Conservation (phyloP, 1,284 basidiomycete species). For the Rhizoctonia solani region DNA sequence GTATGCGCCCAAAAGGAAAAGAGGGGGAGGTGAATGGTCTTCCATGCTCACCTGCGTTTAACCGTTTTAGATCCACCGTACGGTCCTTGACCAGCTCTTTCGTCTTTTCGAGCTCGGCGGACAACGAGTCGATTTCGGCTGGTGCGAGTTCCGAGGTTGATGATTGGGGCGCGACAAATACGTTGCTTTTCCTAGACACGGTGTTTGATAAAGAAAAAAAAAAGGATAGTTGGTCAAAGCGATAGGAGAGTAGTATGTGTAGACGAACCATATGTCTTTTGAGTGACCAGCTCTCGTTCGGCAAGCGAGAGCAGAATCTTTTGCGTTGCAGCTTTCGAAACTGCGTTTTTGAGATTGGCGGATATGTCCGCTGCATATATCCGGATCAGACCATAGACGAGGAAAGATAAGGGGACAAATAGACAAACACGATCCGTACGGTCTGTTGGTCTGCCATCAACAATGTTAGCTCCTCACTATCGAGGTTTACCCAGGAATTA, state of each 20-base stretch:
- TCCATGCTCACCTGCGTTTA: conserved; percentile 58
- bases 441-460: conserved; percentile 38
- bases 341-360: conserved; percentile 82
- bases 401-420: conserved; percentile 55
- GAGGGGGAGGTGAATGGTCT: too few species aligned
- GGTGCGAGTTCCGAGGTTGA: conserved; percentile 62
- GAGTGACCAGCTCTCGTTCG: conserved; percentile 72
- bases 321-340: conserved; percentile 78
- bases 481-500: too few species aligned
- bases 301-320: conserved; percentile 79
- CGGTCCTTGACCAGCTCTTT: conserved; percentile 66
- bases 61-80: conserved; percentile 55
- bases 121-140: conserved; percentile 60
- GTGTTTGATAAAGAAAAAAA: conserved; percentile 38
- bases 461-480: too few species aligned
- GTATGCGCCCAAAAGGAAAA: conserved; percentile 20
- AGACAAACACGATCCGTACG: conserved; percentile 40
- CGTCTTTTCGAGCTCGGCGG: conserved; percentile 57
- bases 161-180: conserved; percentile 71
- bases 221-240: too few species aligned
- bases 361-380: conserved; percentile 69
- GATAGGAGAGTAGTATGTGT: background rate
- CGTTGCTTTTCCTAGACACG: conserved; percentile 73
- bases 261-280: conserved; percentile 74
- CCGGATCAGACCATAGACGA: conserved; percentile 50